Evolutionary conservation across 1,284 basidiomycete species (phyloP).

Genomic region (Trametes pubescens): DNA sequence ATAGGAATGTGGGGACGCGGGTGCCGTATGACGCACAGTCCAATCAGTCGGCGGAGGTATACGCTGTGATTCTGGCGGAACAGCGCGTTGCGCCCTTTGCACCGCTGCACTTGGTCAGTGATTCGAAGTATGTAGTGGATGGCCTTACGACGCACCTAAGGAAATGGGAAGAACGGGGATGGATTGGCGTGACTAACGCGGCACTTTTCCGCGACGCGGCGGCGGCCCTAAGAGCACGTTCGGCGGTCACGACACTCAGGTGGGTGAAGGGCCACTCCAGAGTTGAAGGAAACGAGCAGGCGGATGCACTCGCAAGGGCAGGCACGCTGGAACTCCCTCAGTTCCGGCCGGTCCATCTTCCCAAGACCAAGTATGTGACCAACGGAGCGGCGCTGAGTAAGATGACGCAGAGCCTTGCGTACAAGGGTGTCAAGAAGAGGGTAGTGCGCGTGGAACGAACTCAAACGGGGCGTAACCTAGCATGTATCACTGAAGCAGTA

Average conservation of each 20-base stretch:
- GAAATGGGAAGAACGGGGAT: neutral
- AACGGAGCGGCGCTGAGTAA: neutral
- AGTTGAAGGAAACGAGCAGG: neutral
- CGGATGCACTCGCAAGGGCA: neutral
- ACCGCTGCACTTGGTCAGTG: neutral
- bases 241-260: neutral
- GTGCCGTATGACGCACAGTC: conserved; percentile 29
- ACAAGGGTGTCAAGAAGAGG: neutral
- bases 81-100: neutral
- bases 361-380: neutral
- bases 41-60: conserved; percentile 38
- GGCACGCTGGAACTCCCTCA: neutral
- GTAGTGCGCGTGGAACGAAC: no score
- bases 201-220: neutral
- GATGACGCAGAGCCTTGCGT: neutral
- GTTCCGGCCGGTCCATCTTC: neutral
- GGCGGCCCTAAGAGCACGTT: neutral
- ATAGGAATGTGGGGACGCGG: conserved; percentile 24
- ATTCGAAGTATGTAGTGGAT: neutral
- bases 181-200: neutral
- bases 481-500: no score
- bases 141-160: neutral
- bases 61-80: conserved; percentile 29
- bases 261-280: neutral
- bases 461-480: neutral